Evolutionary conservation across 164 flowering plant species (phyloP), one percentile per base, ranked within the genome.

Genomic region (Hamamelis virginiana): DNA sequence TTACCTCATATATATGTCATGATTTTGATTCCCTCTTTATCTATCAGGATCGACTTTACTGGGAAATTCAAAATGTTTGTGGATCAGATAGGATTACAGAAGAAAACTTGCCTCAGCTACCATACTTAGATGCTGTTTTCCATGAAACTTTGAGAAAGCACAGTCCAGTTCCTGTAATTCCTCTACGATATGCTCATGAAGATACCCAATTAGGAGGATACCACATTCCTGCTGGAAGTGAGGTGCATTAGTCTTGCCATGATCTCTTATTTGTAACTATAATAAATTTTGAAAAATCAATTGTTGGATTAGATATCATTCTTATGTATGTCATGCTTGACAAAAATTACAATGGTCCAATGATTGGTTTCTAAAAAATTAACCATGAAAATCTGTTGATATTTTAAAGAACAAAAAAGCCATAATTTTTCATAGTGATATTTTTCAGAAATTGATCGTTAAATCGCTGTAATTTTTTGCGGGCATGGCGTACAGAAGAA

Each of bases 91-190:
- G 72, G 75, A 8, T 93, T 18, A 80, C 75, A 0, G 98, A 93
- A 81, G 95, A 90, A 26, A 80, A 88, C 50, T 67, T 93, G 64
- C 56, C 85, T 23, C 76, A 85, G 75, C 81, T 93, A 27, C 92
- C 97, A 14, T 93, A 85, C 73, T 66, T 96, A 59, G 69, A 28
- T 68, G 94, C 90, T 64, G 73, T 94, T 53, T 94, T 94, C 77
- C 97, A 93, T 83, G 98, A 93, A 76, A 95, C 97, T 27, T 66
- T 95, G 50, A 81, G 98, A 74, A 88, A 73, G 74, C 80, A 95
- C 69, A 86, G 89, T 61, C 98, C 99, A 4, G 97, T 75, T 69
- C 88, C 99, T 4, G 38, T 91, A 9, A 51, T 96, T 69, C 99
- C 98, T 28, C 46, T 87, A 10, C 76, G 99, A 65, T 86, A 85